Evolutionary conservation across 73 alveolate genomes (phyloP).

Genomic region (Effrenium voratum): DNA sequence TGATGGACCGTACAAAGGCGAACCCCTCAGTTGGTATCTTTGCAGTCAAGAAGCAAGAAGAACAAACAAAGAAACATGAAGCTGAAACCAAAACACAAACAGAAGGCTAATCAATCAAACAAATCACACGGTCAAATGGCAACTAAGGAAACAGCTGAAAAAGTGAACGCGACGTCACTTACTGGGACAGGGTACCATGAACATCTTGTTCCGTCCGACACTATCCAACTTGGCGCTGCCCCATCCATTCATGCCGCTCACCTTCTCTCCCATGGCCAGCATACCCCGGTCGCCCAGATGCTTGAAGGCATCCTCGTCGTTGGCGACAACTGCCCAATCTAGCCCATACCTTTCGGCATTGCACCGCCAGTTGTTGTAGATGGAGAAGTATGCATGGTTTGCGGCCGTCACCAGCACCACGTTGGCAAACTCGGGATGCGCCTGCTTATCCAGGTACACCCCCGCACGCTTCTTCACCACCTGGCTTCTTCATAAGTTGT

Average conservation of each 20-base stretch:
- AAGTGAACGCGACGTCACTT: too few species aligned
- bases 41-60: too few species aligned
- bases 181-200: too few species aligned
- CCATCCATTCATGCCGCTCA: slow-evolving; percentile 20
- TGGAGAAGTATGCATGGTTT: slow-evolving; percentile 57
- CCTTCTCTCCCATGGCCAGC: slow-evolving; percentile 38
- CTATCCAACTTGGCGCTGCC: slow-evolving; percentile 7
- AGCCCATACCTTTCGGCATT: slow-evolving; percentile 70
- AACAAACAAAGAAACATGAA: too few species aligned
- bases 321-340: slow-evolving; percentile 73
- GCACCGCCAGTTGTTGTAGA: slow-evolving; percentile 87
- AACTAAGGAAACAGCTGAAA: too few species aligned
- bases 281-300: background rate
- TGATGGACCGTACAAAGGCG: too few species aligned
- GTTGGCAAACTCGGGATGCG: slow-evolving; percentile 63
- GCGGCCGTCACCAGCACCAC: slow-evolving; percentile 65
- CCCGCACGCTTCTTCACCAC: slow-evolving; percentile 90
- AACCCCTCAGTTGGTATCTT: too few species aligned
- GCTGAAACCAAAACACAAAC: too few species aligned
- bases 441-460: slow-evolving; percentile 58
- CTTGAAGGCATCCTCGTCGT: background rate
- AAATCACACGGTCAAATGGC: too few species aligned
- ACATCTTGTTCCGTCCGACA: slow-evolving; percentile 33
- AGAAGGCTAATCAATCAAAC: too few species aligned
- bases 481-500: too few species aligned